A percentile compares a stretch with the other conserved stretches of the same genome.
These are phyloP conservation scores for Talaromyces islandicus DNA, from an alignment of 2,329 filamentous ascomycete species.

Conservation along the genomic window DNA sequence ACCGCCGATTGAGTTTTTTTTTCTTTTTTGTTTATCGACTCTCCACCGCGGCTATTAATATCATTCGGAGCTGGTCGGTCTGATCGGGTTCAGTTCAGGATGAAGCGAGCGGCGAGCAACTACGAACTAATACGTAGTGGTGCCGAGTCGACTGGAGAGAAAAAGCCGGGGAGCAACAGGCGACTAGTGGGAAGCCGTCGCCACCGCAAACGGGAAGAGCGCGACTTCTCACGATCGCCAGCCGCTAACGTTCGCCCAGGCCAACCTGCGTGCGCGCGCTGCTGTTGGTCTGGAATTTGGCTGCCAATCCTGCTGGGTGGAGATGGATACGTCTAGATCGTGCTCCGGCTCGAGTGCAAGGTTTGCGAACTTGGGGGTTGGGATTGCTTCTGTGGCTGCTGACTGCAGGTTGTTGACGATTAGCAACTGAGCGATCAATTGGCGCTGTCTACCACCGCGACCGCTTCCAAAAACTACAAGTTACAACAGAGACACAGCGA, in stretches of 20 bases:
- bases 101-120: neutral
- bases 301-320: neutral
- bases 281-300: neutral
- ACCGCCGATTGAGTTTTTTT: neutral
- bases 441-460: neutral
- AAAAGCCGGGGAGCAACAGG: neutral
- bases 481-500: too few species aligned
- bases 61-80: too few species aligned
- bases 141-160: conserved; percentile 6
- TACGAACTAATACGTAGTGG: too few species aligned
- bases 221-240: neutral
- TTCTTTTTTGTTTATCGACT: neutral
- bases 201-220: conserved; percentile 1
- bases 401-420: too few species aligned
- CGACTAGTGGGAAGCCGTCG: conserved; percentile 1
- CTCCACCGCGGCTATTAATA: neutral
- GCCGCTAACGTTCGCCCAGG: neutral
- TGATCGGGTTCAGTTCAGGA: too few species aligned
- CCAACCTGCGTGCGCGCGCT: neutral
- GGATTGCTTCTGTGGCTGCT: neutral
- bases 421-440: neutral
- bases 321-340: neutral
- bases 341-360: neutral
- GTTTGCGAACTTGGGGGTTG: too few species aligned
- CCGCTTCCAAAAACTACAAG: too few species aligned